Base-by-base conservation (phyloP, 768 basidiomycete genomes). In the Naganishia onofrii region DNA sequence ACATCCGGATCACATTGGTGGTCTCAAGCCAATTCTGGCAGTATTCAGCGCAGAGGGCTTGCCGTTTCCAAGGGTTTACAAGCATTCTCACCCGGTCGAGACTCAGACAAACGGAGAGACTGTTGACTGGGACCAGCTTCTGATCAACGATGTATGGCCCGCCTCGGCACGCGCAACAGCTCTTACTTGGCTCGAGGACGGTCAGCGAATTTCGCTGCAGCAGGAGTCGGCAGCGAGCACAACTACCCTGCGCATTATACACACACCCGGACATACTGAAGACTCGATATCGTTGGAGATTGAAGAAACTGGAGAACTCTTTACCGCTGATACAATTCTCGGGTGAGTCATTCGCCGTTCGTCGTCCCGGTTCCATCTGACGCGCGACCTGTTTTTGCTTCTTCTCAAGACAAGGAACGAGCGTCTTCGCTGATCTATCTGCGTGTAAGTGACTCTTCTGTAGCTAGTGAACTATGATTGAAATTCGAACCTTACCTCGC, bases 1-100 rank as follows among this genome's bases (percentile, higher is more conserved):
- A 15, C 69, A 70, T 46, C 15, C 58, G 36, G 69, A 70, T n/a
- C 69, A 70, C n/a, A 38, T 70, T 34, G 69, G 69, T 8, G 69
- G 69, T 1, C 60, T 70, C 12, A 34, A 38, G 17, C 26, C 23
- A n/a, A 36, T 70, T 21, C 38, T 70, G 3, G 32, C 48, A 44
- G 19, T 29, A 12, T 36, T 65, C 52, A 36, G 26, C 1, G 42
- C 42, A 0, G 23, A 17, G 4, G 57, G 57, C 38, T 9, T 58
- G n/a, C 56, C 57, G 19, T 23, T 31, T 2, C 68, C 68, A 2
- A 7, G 48, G 19, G 68, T 69, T 4, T 56, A 69, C 57, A 69
- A 69, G 23, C 63, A 7, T 10, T 32, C n/a, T 19, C 56, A 57
- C 10, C 68, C 68, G 36, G 12, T 34, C 3, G 29, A 57, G 44